A percentile compares a stretch with the other conserved stretches of the same genome.
These are phyloP conservation scores for Dispira parvispora DNA, from an alignment of 192 early-diverging fungal species.

Conservation along the genomic window DNA sequence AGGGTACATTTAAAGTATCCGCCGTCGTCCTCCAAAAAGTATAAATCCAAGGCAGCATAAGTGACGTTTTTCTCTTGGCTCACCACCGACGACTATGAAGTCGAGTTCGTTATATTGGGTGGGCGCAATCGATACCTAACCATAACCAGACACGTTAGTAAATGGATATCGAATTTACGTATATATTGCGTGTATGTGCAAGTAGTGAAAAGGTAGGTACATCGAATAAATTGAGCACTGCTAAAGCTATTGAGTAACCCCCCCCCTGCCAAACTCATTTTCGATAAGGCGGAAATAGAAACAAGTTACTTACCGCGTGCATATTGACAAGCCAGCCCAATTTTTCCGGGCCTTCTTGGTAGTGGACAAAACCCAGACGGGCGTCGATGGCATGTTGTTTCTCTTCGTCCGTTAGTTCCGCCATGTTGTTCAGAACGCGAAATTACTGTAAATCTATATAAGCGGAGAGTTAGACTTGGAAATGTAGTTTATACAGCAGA, in stretches of 20 bases:
- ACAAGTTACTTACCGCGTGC: conserved; percentile 44
- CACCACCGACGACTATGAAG: conserved; percentile 38
- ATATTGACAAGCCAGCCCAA: conserved; percentile 96
- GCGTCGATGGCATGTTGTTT: conserved; percentile 33
- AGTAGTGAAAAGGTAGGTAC: no score
- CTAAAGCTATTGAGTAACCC: no score
- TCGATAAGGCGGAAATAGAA: no score
- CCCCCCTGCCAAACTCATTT: no score
- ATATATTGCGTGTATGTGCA: no score
- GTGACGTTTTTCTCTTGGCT: conserved; percentile 46
- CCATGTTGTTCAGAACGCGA: neutral
- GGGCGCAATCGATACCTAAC: conserved; percentile 7
- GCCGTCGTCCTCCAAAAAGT: conserved; percentile 84
- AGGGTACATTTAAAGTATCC: conserved; percentile 77
- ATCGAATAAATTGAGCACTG: no score
- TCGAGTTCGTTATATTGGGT: neutral
- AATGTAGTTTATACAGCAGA: no score
- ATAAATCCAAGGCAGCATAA: conserved; percentile 69
- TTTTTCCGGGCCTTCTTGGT: conserved; percentile 50
- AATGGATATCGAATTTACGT: neutral
- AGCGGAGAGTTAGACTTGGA: no score
- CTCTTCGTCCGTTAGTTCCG: conserved; percentile 13
- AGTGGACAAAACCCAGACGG: conserved; percentile 44
- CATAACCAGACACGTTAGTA: conserved; percentile 5
- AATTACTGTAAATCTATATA: no score